phyloP scores from a whole-genome alignment of 2,329 filamentous ascomycete genomes.

The Basipetospora chlamydospora region DNA sequence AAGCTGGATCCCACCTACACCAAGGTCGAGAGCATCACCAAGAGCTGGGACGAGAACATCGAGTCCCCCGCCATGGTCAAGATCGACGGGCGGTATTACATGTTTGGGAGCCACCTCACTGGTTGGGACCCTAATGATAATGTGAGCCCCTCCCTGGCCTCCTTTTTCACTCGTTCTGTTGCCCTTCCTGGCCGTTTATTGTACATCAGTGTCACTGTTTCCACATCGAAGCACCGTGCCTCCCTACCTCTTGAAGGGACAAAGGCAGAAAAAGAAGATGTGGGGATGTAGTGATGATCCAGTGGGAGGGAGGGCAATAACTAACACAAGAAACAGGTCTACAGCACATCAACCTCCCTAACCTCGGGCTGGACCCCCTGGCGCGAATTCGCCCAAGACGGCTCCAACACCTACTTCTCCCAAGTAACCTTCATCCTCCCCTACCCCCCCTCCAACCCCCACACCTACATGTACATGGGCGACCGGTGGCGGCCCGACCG shows the following conservation, averaged over 20 bases:
- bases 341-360: constrained; percentile 42
- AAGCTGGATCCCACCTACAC: constrained; percentile 42
- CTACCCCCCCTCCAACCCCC: constrained; percentile 19
- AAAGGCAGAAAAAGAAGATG: no score
- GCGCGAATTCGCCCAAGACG: constrained; percentile 41
- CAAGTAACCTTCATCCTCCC: constrained; percentile 47
- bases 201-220: background rate
- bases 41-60: constrained; percentile 37
- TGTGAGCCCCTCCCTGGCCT: constrained; percentile 17
- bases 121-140: constrained; percentile 52
- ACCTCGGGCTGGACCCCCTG: constrained; percentile 47
- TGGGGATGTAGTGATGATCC: no score
- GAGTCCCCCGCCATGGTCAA: constrained; percentile 52
- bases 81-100: constrained; percentile 43
- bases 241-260: background rate
- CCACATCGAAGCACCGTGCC: background rate
- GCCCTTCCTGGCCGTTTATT: no score
- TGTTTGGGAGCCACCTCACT: constrained; percentile 45
- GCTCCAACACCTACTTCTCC: constrained; percentile 40
- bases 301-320: no score
- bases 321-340: constrained; percentile 19
- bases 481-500: constrained; percentile 51
- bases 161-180: no score
- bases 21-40: constrained; percentile 30
- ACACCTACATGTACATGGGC: constrained; percentile 55